phyloP scores from a whole-genome alignment of 192 early-diverging fungal genomes.

The Chytriomyces hyalinus region DNA sequence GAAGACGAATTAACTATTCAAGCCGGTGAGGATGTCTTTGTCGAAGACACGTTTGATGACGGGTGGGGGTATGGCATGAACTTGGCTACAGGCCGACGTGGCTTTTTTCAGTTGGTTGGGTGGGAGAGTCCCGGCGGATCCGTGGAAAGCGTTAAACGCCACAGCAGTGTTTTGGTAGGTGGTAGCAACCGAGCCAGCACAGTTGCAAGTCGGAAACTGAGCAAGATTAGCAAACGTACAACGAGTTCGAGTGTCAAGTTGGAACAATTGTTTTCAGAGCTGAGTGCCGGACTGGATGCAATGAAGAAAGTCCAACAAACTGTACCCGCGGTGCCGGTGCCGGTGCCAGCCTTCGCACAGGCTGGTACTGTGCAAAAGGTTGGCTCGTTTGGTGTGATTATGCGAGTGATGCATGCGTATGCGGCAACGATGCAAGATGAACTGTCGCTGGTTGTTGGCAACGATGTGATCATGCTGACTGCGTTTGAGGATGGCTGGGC shows the following conservation, averaged over 20 bases:
- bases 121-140: not conserved
- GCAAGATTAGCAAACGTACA: too few species aligned
- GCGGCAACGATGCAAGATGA: slow-evolving; percentile 40
- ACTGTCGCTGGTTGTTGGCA: slow-evolving; percentile 34
- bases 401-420: slow-evolving; percentile 39
- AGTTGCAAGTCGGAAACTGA: too few species aligned
- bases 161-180: too few species aligned
- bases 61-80: slow-evolving; percentile 39
- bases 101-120: slow-evolving; percentile 36
- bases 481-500: slow-evolving; percentile 53
- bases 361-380: too few species aligned
- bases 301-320: too few species aligned
- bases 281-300: too few species aligned
- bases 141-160: not conserved
- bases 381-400: not conserved
- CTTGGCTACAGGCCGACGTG: slow-evolving; percentile 20
- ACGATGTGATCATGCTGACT: slow-evolving; percentile 32
- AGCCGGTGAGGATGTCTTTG: slow-evolving; percentile 34
- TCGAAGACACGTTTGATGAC: slow-evolving; percentile 44
- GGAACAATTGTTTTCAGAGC: too few species aligned
- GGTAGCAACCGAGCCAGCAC: too few species aligned
- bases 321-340: too few species aligned
- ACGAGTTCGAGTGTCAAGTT: too few species aligned
- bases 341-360: too few species aligned
- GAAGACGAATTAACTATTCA: slow-evolving; percentile 41